Evolutionary conservation across 73 alveolate species (phyloP).

Genomic region (Tetrahymena malaccensis): DNA sequence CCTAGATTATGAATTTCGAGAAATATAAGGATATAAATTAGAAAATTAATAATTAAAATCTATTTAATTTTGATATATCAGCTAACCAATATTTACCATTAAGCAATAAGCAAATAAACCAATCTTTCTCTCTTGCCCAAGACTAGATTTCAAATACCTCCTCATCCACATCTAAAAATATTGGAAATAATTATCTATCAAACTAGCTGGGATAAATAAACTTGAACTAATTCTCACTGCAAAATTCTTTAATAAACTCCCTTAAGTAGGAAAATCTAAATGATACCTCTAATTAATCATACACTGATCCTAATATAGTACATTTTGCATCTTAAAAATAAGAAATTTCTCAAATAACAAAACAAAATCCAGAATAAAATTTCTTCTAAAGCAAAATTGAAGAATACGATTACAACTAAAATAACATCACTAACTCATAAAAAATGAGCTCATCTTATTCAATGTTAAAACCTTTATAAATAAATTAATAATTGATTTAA

Average conservation of each 20-base stretch:
- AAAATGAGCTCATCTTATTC: neutral
- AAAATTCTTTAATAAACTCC: neutral
- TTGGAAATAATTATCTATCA: neutral
- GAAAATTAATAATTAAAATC: neutral
- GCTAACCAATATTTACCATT: neutral
- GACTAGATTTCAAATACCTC: neutral
- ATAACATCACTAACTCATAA: neutral
- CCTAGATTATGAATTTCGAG: neutral
- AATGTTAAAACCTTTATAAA: neutral
- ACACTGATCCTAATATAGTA: neutral
- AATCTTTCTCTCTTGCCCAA: neutral
- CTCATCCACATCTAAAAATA: neutral
- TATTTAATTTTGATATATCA: neutral
- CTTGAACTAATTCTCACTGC: neutral
- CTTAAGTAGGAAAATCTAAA: neutral
- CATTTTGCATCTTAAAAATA: neutral
- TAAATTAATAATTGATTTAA: neutral
- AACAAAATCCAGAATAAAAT: neutral
- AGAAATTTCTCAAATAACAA: neutral
- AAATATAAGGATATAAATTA: neutral
- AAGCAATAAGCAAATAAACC: neutral
- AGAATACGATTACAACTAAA: neutral
- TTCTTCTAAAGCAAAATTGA: neutral
- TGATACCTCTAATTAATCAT: neutral
- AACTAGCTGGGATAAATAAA: neutral